Evolutionary conservation across 2,329 filamentous ascomycete species (phyloP).

Genomic region (Tolypocladium inflatum): DNA sequence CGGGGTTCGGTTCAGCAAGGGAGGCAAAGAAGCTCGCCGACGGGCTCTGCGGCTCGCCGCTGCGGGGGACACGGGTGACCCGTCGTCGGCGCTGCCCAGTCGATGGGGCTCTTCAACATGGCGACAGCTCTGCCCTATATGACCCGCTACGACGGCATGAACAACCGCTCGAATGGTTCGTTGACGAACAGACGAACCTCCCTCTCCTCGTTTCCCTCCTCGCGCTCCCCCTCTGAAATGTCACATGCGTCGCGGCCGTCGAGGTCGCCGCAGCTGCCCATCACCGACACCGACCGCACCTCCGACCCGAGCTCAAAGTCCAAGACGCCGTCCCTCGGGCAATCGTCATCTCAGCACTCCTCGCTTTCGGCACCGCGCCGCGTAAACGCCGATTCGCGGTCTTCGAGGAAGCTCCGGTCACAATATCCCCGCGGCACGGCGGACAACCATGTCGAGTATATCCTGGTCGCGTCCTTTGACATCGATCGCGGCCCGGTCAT

Average conservation of each 20-base stretch:
- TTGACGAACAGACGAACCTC: constrained; percentile 37
- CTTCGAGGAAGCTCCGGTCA: constrained; percentile 52
- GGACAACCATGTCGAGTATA: constrained; percentile 98
- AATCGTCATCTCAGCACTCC: constrained; percentile 49
- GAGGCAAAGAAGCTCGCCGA: neutral
- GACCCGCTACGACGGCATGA: constrained; percentile 27
- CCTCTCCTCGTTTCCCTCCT: constrained; percentile 55
- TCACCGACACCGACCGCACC: constrained; percentile 42
- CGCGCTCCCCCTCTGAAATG: constrained; percentile 48
- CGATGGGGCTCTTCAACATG: constrained; percentile 16
- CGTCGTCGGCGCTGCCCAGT: neutral
- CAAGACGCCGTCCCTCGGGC: constrained; percentile 49
- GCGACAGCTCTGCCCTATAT: constrained; percentile 33
- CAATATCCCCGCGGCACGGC: constrained; percentile 65
- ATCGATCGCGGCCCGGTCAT: constrained; percentile 93
- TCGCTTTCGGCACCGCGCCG: constrained; percentile 44
- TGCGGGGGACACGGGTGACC: neutral
- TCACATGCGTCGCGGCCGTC: constrained; percentile 43
- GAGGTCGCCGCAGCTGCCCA: constrained; percentile 43
- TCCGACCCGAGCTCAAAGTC: constrained; percentile 52
- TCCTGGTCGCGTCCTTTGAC: constrained; percentile 93
- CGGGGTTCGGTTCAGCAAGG: neutral
- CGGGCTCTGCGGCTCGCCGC: neutral
- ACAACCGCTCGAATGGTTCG: constrained; percentile 21
- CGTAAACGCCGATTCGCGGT: constrained; percentile 40